A percentile compares a stretch with the other conserved stretches of the same genome.
These are phyloP conservation scores for Ganoderma lucidum DNA, from an alignment of 1,284 basidiomycete genomes.

Conservation along the genomic window DNA sequence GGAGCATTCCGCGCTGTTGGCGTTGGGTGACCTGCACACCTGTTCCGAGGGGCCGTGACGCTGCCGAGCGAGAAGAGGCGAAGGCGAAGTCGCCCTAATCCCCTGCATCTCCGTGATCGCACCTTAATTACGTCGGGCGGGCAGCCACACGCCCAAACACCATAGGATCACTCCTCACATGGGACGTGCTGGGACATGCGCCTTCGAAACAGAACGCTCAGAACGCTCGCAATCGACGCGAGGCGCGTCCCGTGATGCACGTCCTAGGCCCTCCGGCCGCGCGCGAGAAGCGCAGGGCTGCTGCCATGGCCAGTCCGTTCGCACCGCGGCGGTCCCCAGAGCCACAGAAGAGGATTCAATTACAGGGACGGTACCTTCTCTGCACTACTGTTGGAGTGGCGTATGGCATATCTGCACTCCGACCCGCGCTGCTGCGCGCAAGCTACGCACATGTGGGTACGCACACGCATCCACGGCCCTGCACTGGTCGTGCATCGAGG, in stretches of 20 bases:
- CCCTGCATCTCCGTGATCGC: constrained; percentile 28
- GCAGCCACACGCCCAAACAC: constrained; percentile 28
- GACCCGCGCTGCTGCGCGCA: constrained; percentile 10
- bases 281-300: not conserved
- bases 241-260: constrained; percentile 32
- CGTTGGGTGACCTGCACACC: constrained; percentile 23
- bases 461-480: constrained; percentile 11
- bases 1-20: constrained; percentile 27
- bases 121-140: constrained; percentile 19
- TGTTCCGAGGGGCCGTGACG: constrained; percentile 23
- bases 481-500: not conserved
- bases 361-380: constrained; percentile 3
- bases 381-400: constrained; percentile 5
- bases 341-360: constrained; percentile 13
- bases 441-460: not conserved
- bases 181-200: constrained; percentile 31
- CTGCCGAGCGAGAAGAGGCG: constrained; percentile 20
- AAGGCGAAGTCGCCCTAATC: constrained; percentile 28
- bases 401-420: constrained; percentile 18
- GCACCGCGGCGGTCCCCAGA: constrained; percentile 11
- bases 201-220: constrained; percentile 29
- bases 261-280: not conserved
- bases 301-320: constrained; percentile 12
- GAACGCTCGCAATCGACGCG: constrained; percentile 21
- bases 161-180: constrained; percentile 29